Conservation (phyloP, 2,329 filamentous ascomycete genomes). For the Phyllosticta ampelicida region DNA sequence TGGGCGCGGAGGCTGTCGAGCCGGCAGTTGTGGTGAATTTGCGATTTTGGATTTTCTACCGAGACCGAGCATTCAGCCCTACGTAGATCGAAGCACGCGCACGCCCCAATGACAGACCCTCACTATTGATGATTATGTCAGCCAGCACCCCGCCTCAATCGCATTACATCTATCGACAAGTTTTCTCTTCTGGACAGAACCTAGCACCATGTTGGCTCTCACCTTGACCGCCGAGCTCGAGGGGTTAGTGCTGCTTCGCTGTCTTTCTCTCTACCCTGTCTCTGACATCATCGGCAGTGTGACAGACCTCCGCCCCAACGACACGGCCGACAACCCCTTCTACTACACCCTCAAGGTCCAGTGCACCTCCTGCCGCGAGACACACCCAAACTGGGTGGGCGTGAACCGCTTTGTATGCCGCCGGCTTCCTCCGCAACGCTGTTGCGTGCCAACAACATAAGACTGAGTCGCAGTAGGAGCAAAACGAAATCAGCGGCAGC, state of each 20-base stretch:
- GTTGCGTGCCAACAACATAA: background rate
- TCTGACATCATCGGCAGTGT: conserved; percentile 50
- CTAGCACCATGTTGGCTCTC: conserved; percentile 25
- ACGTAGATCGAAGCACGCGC: background rate
- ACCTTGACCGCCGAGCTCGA: conserved; percentile 29
- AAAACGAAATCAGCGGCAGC: conserved; percentile 83
- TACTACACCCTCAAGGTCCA: conserved; percentile 98
- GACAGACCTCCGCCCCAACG: conserved; percentile 75
- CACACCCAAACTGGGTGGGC: conserved; percentile 74
- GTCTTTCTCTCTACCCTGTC: background rate
- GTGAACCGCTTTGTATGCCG: conserved; percentile 75
- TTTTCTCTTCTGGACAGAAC: background rate
- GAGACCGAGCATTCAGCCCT: background rate
- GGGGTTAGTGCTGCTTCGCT: conserved; percentile 16
- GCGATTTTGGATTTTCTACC: background rate
- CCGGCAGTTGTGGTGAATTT: background rate
- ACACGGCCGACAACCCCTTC: conserved; percentile 73
- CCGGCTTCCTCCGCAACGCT: background rate
- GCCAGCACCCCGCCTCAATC: background rate
- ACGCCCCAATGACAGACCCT: background rate
- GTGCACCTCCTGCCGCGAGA: conserved; percentile 94
- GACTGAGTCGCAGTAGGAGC: conserved; percentile 48
- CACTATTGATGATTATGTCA: background rate
- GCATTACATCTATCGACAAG: background rate
- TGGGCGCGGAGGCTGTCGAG: background rate